Base-by-base conservation (phyloP, 495 filamentous ascomycete species). In the Penicillium nucicola region DNA sequence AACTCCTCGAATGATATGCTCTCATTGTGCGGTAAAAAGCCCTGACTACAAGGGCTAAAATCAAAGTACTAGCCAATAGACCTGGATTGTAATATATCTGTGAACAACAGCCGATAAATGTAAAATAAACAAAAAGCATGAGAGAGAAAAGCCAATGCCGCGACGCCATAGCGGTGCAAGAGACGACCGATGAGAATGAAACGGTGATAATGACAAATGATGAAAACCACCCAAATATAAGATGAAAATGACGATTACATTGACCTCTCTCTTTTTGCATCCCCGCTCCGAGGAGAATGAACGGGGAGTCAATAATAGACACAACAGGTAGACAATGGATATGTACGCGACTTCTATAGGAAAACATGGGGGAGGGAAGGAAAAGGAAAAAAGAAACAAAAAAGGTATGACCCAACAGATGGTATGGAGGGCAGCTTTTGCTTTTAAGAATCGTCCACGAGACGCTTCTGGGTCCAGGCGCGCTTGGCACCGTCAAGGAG, bases 401-500 rank as follows among this genome's bases (percentile, higher is more conserved):
- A 35, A 25, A n/a, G n/a, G n/a, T n/a, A n/a, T 37, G 2, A 28
- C 4, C 25, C 25, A 28, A 9, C 25, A 28, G 7, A 28, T 28
- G 2, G 20, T 22, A 22, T 5, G 25, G 17, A 39, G 32, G 7
- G 8, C 28, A n/a, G 17, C 7, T 36, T 18, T 45, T 59, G 73
- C 43, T 64, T 18, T 45, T 59, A 75, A 44, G 65, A 73, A 48
- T 72, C 77, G 67, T 81, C 77, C 25, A 80, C 77, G 32, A 80
- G 68, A 48, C 71, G 77, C 60, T 74, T 78, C 49, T 70, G 70
- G 8, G 79, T 69, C 70, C 71, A 84, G 22, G 86, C 84, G 64
- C 85, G 87, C 76, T 87, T 92, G 3, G 93, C 92, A 22, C 84
- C 84, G 48, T 83, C 82, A 37, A 80, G 55, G 42, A 99, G 70